Evolutionary conservation across 2,329 filamentous ascomycete species (phyloP).

Genomic region (Ceratocystis destructans): DNA sequence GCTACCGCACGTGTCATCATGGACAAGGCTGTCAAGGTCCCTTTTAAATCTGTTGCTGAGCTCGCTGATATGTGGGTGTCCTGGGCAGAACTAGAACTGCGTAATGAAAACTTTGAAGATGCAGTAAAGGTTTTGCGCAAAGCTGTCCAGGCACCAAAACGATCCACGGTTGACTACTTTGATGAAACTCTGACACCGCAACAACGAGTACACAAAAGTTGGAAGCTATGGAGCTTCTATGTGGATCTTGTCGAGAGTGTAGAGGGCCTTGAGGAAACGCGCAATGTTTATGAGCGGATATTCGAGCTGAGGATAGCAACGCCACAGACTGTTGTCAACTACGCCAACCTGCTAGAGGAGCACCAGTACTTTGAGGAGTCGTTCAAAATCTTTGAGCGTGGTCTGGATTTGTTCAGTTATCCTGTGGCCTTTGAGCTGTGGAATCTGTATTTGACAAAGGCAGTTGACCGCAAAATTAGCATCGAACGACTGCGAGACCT

Average conservation of each 20-base stretch:
- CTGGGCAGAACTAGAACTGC: constrained; percentile 96
- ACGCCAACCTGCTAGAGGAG: constrained; percentile 88
- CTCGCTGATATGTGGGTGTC: constrained; percentile 97
- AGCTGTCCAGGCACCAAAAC: constrained; percentile 89
- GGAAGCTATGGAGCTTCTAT: constrained; percentile 99
- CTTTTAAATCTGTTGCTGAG: constrained; percentile 94
- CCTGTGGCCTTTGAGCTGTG: constrained; percentile 96
- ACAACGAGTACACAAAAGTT: constrained; percentile 95
- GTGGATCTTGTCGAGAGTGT: constrained; percentile 96
- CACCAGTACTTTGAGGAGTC: constrained; percentile 92
- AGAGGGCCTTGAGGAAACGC: constrained; percentile 77
- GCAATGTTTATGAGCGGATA: constrained; percentile 89
- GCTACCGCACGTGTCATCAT: constrained; percentile 80
- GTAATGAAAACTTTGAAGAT: constrained; percentile 89
- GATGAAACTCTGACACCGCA: constrained; percentile 89
- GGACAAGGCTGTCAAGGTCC: constrained; percentile 95
- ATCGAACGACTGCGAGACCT: constrained; percentile 89
- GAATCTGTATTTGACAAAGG: constrained; percentile 96
- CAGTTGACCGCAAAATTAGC: constrained; percentile 86
- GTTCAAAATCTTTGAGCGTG: constrained; percentile 94
- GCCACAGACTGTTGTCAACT: constrained; percentile 96
- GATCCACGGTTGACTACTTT: constrained; percentile 98
- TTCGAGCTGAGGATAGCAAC: constrained; percentile 97
- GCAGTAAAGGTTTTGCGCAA: constrained; percentile 95
- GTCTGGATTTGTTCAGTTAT: constrained; percentile 95